Evolutionary conservation across 345 rosid species (phyloP).

Genomic region (Brassica carinata): DNA sequence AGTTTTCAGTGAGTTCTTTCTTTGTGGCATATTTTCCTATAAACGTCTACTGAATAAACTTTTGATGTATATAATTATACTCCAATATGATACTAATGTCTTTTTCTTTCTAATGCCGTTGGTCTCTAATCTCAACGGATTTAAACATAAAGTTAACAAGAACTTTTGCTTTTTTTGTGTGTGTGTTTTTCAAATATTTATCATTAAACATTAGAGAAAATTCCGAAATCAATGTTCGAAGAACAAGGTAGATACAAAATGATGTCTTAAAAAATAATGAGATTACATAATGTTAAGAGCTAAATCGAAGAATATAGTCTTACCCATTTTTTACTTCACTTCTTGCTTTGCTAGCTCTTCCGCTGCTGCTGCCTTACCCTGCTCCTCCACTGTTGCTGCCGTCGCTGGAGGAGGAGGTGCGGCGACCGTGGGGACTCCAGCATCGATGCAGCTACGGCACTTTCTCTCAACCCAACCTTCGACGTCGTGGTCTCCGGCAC

Average conservation of each 20-base stretch:
- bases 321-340: constrained; percentile 23
- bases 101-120: constrained; percentile 24
- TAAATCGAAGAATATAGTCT: not conserved
- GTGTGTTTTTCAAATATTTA: not conserved
- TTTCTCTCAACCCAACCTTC: constrained; percentile 91
- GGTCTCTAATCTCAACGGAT: constrained; percentile 27
- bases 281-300: constrained; percentile 25
- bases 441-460: constrained; percentile 85
- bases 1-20: constrained; percentile 33
- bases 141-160: constrained; percentile 32
- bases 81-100: not conserved
- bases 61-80: too few species aligned
- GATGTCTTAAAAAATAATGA: constrained; percentile 10
- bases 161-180: constrained; percentile 12
- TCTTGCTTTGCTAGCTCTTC: constrained; percentile 31
- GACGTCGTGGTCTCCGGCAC: constrained; percentile 68
- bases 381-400: constrained; percentile 31
- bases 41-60: too few species aligned
- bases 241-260: constrained; percentile 11
- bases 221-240: constrained; percentile 34
- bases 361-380: constrained; percentile 51
- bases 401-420: constrained; percentile 34
- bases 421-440: constrained; percentile 56
- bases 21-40: constrained; percentile 3
- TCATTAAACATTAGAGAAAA: constrained; percentile 17